A percentile compares a stretch with the other conserved stretches of the same genome.
phyloP scores from a whole-genome alignment of 768 basidiomycete species.

The Leccinum sublutescens region DNA sequence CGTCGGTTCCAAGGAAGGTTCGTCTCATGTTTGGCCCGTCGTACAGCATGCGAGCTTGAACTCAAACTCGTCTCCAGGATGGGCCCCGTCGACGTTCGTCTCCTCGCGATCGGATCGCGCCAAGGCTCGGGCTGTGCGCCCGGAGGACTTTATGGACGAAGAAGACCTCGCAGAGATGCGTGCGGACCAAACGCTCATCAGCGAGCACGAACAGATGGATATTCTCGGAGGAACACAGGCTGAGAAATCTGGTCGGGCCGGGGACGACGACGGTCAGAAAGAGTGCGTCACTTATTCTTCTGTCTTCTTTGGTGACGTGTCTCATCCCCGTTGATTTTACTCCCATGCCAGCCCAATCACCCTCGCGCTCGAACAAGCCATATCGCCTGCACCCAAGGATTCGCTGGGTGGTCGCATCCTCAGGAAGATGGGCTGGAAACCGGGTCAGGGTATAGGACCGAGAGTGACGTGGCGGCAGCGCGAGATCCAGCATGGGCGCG shows the following conservation, averaged over 20 bases:
- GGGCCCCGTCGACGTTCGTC: constrained; percentile 89
- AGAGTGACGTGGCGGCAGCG: constrained; percentile 77
- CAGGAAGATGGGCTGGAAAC: constrained; percentile 94
- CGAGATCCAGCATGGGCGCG: constrained; percentile 63
- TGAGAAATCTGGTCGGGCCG: constrained; percentile 36
- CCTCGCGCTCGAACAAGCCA: constrained; percentile 56
- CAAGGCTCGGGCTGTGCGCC: constrained; percentile 53
- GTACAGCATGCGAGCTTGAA: not conserved
- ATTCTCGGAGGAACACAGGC: constrained; percentile 55
- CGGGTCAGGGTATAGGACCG: constrained; percentile 92
- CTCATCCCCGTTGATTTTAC: not conserved
- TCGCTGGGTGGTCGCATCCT: constrained; percentile 84
- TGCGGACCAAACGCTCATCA: constrained; percentile 71
- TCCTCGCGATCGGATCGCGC: constrained; percentile 81
- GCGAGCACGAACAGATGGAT: constrained; percentile 79
- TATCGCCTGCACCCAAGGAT: constrained; percentile 73
- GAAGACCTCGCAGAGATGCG: constrained; percentile 87
- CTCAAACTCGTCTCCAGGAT: constrained; percentile 58
- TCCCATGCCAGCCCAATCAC: constrained; percentile 54
- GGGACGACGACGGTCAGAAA: constrained; percentile 43
- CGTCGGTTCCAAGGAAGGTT: constrained; percentile 95
- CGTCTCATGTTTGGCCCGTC: constrained; percentile 3
- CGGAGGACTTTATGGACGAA: constrained; percentile 99
- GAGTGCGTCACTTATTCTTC: constrained; percentile 20
- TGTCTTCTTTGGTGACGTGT: not conserved